Evolutionary conservation across 1,284 basidiomycete species (phyloP).

Genomic region (Sporisorium scitamineum): DNA sequence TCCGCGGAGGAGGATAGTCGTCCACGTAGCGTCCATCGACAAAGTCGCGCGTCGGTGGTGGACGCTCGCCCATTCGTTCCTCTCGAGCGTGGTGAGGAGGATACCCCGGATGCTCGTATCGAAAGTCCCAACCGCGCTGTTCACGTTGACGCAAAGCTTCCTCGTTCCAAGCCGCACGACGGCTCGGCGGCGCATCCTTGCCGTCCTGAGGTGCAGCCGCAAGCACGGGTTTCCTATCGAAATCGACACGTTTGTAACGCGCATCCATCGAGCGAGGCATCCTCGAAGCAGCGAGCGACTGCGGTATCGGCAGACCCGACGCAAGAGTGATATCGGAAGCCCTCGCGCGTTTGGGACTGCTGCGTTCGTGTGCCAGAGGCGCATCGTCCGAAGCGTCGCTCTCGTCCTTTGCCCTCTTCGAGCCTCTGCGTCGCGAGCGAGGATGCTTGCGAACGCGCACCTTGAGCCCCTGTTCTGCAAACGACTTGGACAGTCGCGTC

Average conservation of each 20-base stretch:
- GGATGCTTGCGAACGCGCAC: constrained; percentile 67
- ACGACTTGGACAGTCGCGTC: constrained; percentile 58
- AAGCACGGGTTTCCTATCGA: constrained; percentile 15
- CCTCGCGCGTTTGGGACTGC: constrained; percentile 39
- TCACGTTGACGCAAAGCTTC: constrained; percentile 23
- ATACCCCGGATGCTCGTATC: constrained; percentile 10
- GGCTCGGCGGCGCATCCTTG: background rate
- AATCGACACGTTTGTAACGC: constrained; percentile 22
- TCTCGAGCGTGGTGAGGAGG: constrained; percentile 16
- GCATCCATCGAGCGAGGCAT: constrained; percentile 25
- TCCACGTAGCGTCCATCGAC: constrained; percentile 11
- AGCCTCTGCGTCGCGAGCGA: constrained; percentile 39
- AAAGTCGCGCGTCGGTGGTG: constrained; percentile 12
- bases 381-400: constrained; percentile 47
- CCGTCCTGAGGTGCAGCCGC: constrained; percentile 9
- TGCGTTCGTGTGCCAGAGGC: constrained; percentile 9
- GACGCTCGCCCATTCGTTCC: background rate
- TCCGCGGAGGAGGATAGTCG: constrained; percentile 14
- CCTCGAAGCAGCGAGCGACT: constrained; percentile 10
- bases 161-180: constrained; percentile 17
- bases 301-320: constrained; percentile 28
- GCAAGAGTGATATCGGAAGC: constrained; percentile 27
- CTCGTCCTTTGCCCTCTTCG: constrained; percentile 44
- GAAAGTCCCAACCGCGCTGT: constrained; percentile 13
- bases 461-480: constrained; percentile 65